Evolutionary conservation across 1,284 basidiomycete species (phyloP).

Genomic region (Austroboletus rostrupii): DNA sequence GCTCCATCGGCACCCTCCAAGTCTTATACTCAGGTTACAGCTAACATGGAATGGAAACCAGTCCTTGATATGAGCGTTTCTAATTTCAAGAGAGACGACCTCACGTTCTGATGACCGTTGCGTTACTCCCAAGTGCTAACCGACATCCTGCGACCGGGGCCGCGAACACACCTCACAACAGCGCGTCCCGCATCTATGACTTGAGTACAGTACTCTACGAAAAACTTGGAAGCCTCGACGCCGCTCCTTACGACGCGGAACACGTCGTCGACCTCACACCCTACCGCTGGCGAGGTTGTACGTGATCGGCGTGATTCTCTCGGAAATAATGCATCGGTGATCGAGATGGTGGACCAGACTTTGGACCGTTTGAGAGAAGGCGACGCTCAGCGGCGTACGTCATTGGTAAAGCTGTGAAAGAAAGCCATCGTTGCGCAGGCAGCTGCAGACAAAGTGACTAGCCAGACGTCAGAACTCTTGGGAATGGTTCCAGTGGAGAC

Average conservation of each 20-base stretch:
- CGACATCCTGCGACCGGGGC: constrained; percentile 39
- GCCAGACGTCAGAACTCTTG: constrained; percentile 35
- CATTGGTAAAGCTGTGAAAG: constrained; percentile 36
- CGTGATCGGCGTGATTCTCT: constrained; percentile 40
- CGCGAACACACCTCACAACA: constrained; percentile 36
- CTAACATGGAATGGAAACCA: constrained; percentile 37
- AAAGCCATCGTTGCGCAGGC: constrained; percentile 28
- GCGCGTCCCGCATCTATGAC: constrained; percentile 53
- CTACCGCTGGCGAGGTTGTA: constrained; percentile 55
- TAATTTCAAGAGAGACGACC: constrained; percentile 37
- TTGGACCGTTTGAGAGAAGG: constrained; percentile 37
- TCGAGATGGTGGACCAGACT: constrained; percentile 46
- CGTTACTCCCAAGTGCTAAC: not conserved
- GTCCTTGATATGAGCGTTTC: constrained; percentile 43
- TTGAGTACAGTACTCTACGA: constrained; percentile 66
- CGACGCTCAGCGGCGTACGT: constrained; percentile 36
- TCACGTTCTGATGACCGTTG: constrained; percentile 4
- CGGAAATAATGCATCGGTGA: constrained; percentile 38
- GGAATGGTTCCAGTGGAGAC: constrained; percentile 63
- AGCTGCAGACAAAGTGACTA: constrained; percentile 10
- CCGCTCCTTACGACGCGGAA: constrained; percentile 64
- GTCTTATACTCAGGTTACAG: too few relatives aligned
- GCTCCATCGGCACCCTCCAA: too few relatives aligned
- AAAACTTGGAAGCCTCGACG: constrained; percentile 51
- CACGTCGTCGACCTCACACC: constrained; percentile 63